These are phyloP conservation scores for Lathyrus aphaca DNA, from an alignment of 306 rosid genomes.

Conservation along the genomic window DNA sequence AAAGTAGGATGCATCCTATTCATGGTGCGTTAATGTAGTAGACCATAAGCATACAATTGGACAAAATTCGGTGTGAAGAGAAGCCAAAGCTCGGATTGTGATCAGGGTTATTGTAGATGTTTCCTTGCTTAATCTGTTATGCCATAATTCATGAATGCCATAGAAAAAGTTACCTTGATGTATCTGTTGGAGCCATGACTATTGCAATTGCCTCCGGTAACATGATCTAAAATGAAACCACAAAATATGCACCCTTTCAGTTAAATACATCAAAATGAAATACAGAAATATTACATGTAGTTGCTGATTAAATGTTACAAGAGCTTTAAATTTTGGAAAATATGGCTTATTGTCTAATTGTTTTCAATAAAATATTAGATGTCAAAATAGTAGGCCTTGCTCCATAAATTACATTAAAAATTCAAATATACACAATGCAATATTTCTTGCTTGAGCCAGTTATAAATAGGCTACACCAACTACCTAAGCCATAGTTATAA, in stretches of 20 bases:
- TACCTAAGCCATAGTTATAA: conserved; percentile 20
- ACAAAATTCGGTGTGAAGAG: conserved; percentile 28
- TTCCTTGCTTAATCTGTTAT: conserved; percentile 17
- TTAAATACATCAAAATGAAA: conserved; percentile 21
- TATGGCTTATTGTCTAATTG: conserved; percentile 22
- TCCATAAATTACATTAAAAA: conserved; percentile 11
- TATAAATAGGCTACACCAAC: background rate
- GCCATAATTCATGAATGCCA: conserved; percentile 33
- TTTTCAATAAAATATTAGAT: conserved; percentile 7
- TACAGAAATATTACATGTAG: conserved; percentile 21
- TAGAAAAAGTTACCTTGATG: conserved; percentile 56
- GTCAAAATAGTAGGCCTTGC: conserved; percentile 12
- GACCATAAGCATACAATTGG: background rate
- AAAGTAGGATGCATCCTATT: background rate
- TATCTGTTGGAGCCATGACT: conserved; percentile 98
- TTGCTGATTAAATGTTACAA: background rate
- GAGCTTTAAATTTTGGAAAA: conserved; percentile 21
- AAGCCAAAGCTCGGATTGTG: conserved; percentile 9
- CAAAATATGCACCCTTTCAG: conserved; percentile 32
- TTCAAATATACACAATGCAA: background rate
- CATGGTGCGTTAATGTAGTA: background rate
- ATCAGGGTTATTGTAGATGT: conserved; percentile 22
- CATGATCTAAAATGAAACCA: conserved; percentile 76
- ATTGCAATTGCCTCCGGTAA: conserved; percentile 97
- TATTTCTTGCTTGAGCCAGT: conserved; percentile 28